Base-by-base conservation (phyloP, 768 basidiomycete species). In the Kwoniella sp. region DNA sequence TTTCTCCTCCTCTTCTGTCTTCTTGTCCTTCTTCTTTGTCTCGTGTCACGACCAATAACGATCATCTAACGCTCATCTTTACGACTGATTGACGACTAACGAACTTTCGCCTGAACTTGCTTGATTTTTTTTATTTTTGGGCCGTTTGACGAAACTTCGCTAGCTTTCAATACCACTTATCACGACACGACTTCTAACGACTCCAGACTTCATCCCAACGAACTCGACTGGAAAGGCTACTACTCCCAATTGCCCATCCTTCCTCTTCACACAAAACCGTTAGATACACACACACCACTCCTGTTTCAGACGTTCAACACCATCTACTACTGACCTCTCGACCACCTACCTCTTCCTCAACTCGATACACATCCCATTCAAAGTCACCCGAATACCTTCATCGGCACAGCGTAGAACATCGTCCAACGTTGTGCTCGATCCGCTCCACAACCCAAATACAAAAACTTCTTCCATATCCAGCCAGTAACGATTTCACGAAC, bases 391-490 rank as follows among this genome's bases (percentile, higher is more conserved):
- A 44, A 44, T 10, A 3, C 40, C 17, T 44, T 9, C 40, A 33
- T 5, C 40, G 17, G 40, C 17, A 60, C 58, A 60, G 37, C 37
- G 60, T 65, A 60, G 64, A 65, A 60, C 25, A 60, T 65, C 64
- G 37, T 60, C 60, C 64, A 65, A 65, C 64, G 64, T 60, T 60
- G 33, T 56, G 36, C 36, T 54, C 6, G 46, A 55, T 12, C 22
- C 27, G 44, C 48, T 60, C 50, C 52, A 59, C n/a, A n/a, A n/a
- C n/a, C n/a, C n/a, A n/a, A n/a, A n/a, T n/a, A n/a, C 63, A 25
- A 33, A 33, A 6, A 33, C 17, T n/a, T 21, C 22, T 27, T 30
- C 55, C 47, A n/a, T 29, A 46, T 25, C 12, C 51, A 47, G 40
- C 19, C 22, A 47, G 25, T 12, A 58, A 40, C n/a, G 24, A 5